These are phyloP conservation scores for Pulveroboletus sp. DNA, from an alignment of 768 basidiomycete genomes.

Conservation along the genomic window DNA sequence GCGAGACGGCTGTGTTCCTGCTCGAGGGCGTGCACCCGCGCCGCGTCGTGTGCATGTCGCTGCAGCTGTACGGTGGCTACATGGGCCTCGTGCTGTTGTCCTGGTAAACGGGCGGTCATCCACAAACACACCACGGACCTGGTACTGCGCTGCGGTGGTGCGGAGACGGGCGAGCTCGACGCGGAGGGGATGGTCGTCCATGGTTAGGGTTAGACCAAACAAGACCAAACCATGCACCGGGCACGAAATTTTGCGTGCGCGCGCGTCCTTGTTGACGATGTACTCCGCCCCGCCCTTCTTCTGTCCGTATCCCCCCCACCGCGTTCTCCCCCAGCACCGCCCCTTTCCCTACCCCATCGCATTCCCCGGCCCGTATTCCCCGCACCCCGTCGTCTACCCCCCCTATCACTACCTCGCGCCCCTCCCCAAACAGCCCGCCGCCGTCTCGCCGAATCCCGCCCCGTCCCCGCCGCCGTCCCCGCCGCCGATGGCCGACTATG, in stretches of 20 bases:
- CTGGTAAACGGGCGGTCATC: too few relatives aligned
- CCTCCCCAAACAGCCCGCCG: slow-evolving; percentile 8
- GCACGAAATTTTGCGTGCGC: too few relatives aligned
- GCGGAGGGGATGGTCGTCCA: slow-evolving; percentile 43
- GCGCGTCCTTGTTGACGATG: too few relatives aligned
- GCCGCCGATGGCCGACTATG: slow-evolving; percentile 39
- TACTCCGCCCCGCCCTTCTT: slow-evolving; percentile 33
- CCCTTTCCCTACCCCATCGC: slow-evolving; percentile 34
- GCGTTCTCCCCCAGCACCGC: slow-evolving; percentile 34
- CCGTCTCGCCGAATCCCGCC: too few relatives aligned
- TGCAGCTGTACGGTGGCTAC: slow-evolving; percentile 65
- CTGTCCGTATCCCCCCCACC: slow-evolving; percentile 35
- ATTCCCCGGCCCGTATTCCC: slow-evolving; percentile 27
- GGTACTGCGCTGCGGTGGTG: slow-evolving; percentile 46
- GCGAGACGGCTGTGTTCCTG: slow-evolving; percentile 55
- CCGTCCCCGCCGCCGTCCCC: slow-evolving; percentile 3
- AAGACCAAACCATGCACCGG: too few relatives aligned
- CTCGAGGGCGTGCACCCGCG: slow-evolving; percentile 40
- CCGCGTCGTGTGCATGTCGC: slow-evolving; percentile 52
- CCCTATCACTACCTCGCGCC: slow-evolving; percentile 18
- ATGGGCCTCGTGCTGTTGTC: slow-evolving; percentile 64
- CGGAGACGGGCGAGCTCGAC: slow-evolving; percentile 46
- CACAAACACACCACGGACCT: slow-evolving; percentile 35
- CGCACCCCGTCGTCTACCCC: slow-evolving; percentile 1
- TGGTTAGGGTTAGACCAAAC: slow-evolving; percentile 24